Conservation (phyloP, 495 filamentous ascomycete species). For the Aspergillus carlsbadensis region DNA sequence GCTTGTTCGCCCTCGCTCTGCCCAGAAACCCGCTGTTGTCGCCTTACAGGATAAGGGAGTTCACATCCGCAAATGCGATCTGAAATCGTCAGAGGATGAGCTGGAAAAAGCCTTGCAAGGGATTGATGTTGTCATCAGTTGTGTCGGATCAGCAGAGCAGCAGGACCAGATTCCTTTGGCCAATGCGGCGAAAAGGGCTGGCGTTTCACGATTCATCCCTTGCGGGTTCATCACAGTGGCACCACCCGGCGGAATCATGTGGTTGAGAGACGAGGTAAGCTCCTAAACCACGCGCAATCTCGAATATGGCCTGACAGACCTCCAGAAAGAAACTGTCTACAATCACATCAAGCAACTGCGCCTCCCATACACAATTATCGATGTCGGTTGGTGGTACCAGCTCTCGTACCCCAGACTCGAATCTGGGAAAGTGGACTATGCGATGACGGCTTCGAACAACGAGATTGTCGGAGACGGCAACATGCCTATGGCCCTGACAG, state of each 20-base stretch:
- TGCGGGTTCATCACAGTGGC: conserved; percentile 53
- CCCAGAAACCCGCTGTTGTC: conserved; percentile 44
- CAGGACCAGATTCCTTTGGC: conserved; percentile 52
- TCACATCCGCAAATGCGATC: conserved; percentile 46
- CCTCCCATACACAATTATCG: conserved; percentile 61
- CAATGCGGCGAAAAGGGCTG: conserved; percentile 54
- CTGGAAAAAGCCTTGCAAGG: conserved; percentile 46
- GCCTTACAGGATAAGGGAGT: conserved; percentile 46
- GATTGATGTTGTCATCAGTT: conserved; percentile 55
- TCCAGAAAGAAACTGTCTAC: conserved; percentile 55
- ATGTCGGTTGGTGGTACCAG: conserved; percentile 63
- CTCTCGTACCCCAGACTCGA: conserved; percentile 48
- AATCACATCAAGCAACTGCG: conserved; percentile 51
- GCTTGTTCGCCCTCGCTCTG: conserved; percentile 48
- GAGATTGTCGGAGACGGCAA: conserved; percentile 53
- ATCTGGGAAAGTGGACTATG: conserved; percentile 55
- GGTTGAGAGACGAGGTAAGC: conserved; percentile 46
- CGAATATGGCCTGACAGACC: neutral
- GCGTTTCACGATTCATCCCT: conserved; percentile 59
- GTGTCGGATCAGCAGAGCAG: conserved; percentile 45
- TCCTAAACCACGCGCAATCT: neutral
- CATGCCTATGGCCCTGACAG: conserved; percentile 46
- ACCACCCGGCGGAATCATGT: conserved; percentile 48
- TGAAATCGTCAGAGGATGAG: conserved; percentile 44
- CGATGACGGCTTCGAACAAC: conserved; percentile 42